Evolutionary conservation across 768 basidiomycete genomes (phyloP), one percentile per base, ranked within the genome.

Genomic region (Mycena pura): DNA sequence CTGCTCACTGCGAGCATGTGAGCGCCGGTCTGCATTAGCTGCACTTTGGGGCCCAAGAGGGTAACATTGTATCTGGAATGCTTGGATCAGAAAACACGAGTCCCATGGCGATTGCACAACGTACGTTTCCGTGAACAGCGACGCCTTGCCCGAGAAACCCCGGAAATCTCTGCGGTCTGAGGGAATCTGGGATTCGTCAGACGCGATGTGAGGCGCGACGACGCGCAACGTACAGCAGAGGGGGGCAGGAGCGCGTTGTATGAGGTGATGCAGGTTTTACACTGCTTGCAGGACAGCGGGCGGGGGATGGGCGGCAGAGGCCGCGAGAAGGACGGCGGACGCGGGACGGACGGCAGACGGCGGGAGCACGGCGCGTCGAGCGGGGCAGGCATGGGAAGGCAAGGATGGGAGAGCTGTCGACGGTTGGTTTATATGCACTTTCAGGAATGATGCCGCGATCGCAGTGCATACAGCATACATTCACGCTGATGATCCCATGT

Each of bases 21-120:
- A 19, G 85, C 86, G 25, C 87, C 86, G 9, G 86, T 85, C 39
- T 76, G 78, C 86, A 89, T 87, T 27, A 89, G 78, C 56, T 84
- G 83, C 24, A 86, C 80, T 29, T 77, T 77, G 10, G 85, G 80
- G 24, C 74, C 73, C 14, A 77, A 75, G 7, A 82, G 71, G 5
- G 70, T 70, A 46, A 84, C 76, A 70, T 86, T 84, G 56, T 81
- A 80, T 47, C 85, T 86, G 69, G 25, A 50, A 48, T 29, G 46
- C 31, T 38, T 28, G 40, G 62, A 40, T 55, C 40, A 46, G 44
- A 48, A 21, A 52, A 46, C 43, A 32, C 22, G 13, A 7, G n/a
- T 32, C n/a, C 5, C 28, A 9, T 7, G 19, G 24, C 41, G 25
- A 57, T 28, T 56, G 41, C 19, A 36, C 22, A 8, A 76, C 82